These are phyloP conservation scores for Macadamia integrifolia DNA, from an alignment of 164 flowering plant genomes.

Conservation along the genomic window DNA sequence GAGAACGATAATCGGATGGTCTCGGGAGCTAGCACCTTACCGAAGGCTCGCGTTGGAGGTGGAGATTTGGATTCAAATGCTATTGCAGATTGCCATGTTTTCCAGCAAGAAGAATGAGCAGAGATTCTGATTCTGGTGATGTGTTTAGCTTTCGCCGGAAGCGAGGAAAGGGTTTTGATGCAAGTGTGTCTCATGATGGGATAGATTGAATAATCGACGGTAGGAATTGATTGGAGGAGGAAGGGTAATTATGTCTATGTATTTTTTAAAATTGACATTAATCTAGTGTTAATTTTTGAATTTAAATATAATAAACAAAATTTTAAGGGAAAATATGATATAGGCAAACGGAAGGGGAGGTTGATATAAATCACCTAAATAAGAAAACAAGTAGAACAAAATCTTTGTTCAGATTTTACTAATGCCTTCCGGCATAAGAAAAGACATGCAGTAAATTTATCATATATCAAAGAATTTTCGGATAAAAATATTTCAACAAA, in stretches of 20 bases:
- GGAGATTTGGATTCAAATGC: conserved; percentile 32
- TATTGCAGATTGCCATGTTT: conserved; percentile 41
- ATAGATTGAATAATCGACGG: conserved; percentile 10
- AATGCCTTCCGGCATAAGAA: neutral
- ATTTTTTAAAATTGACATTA: no score
- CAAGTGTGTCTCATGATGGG: conserved; percentile 7
- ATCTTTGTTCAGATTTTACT: neutral
- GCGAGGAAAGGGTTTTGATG: neutral
- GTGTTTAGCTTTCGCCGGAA: neutral
- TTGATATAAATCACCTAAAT: no score
- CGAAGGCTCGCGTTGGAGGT: conserved; percentile 10
- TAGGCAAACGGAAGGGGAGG: no score
- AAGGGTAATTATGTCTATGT: no score
- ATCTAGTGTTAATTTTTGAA: no score
- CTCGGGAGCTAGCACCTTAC: conserved; percentile 5
- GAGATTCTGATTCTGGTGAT: neutral
- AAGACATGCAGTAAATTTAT: neutral
- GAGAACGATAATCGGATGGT: conserved; percentile 41
- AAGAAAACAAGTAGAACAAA: neutral
- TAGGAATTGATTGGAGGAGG: neutral
- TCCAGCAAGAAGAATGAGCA: neutral
- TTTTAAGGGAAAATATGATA: no score
- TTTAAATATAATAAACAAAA: no score
- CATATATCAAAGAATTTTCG: neutral
- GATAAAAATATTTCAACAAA: neutral